A percentile compares a stretch with the other conserved stretches of the same genome.
Conservation (phyloP, 768 basidiomycete species). For the Suillus placidus region DNA sequence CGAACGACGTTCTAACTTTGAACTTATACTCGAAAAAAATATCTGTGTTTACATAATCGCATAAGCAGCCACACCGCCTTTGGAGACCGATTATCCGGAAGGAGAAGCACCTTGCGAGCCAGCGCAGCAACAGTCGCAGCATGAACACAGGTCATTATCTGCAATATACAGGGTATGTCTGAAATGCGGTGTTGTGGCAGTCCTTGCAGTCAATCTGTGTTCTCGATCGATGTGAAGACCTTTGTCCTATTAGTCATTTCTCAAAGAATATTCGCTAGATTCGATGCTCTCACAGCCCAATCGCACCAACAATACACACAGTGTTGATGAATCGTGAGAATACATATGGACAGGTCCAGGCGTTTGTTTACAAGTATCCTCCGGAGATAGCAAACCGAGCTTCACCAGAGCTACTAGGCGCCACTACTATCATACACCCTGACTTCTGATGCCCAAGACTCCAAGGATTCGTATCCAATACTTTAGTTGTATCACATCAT, state of each 20-base stretch:
- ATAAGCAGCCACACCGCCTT: neutral
- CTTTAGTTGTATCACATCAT: neutral
- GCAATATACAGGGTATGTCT: neutral
- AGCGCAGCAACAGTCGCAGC: neutral
- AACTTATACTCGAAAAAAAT: slow-evolving; percentile 7
- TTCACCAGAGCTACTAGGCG: neutral
- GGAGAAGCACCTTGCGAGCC: neutral
- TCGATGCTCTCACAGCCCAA: neutral
- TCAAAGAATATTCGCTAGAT: neutral
- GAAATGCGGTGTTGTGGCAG: slow-evolving; percentile 2
- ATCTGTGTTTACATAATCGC: slow-evolving; percentile 1
- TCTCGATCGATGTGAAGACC: neutral
- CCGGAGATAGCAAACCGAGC: neutral
- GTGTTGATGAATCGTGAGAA: neutral
- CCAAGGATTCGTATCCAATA: neutral
- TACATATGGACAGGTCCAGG: neutral
- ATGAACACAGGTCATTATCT: neutral
- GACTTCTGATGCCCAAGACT: neutral
- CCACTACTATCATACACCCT: neutral
- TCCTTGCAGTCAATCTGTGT: neutral
- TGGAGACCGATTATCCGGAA: neutral
- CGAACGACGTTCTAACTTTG: neutral
- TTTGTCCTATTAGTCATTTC: neutral
- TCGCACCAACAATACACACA: neutral
- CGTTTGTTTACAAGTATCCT: neutral